Conservation (phyloP, 225 moss, liverwort and hornwort genomes). For the Polytrichum commune region DNA sequence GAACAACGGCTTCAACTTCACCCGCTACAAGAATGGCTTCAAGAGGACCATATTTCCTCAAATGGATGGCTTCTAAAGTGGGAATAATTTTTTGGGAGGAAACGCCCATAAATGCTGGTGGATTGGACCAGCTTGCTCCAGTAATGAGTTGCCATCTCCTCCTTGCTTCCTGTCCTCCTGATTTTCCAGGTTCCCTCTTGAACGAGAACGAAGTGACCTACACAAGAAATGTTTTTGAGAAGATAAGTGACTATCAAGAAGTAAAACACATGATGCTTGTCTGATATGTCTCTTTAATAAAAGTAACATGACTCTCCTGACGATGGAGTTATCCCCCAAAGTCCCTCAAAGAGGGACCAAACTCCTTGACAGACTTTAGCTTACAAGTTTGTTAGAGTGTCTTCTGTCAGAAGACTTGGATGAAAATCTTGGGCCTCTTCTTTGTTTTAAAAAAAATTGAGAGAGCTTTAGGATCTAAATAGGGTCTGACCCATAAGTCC, state of each 20-base stretch:
- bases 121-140: slow-evolving; percentile 56
- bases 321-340: too few relatives aligned
- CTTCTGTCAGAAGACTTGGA: too few relatives aligned
- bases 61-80: slow-evolving; percentile 41
- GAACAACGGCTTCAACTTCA: slow-evolving; percentile 50
- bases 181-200: slow-evolving; percentile 12
- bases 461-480: too few relatives aligned
- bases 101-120: slow-evolving; percentile 15
- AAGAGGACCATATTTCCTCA: slow-evolving; percentile 30
- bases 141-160: slow-evolving; percentile 61
- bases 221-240: neutral
- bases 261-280: neutral
- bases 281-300: too few relatives aligned
- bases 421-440: too few relatives aligned
- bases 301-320: too few relatives aligned
- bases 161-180: slow-evolving; percentile 39
- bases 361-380: too few relatives aligned
- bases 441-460: too few relatives aligned
- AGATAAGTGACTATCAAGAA: neutral
- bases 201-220: slow-evolving; percentile 57
- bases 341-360: too few relatives aligned
- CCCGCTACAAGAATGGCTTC: slow-evolving; percentile 56
- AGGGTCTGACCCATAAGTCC: too few relatives aligned
- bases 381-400: too few relatives aligned
- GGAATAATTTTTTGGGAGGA: slow-evolving; percentile 4